Conservation (phyloP, 495 filamentous ascomycete species). For the Aspergillus olivimuriae region DNA sequence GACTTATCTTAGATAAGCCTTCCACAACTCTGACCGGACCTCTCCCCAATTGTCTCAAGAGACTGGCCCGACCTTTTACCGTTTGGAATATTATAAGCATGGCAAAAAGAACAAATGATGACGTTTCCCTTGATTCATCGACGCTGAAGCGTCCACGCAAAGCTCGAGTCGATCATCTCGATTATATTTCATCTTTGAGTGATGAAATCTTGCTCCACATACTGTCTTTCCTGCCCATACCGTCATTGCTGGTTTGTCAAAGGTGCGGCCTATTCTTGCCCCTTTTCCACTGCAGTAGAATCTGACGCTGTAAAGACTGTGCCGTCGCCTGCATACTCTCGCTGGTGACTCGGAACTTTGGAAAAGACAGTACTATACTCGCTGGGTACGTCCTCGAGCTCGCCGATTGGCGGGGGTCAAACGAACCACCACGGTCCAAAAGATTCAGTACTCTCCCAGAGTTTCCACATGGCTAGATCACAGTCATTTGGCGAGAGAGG, state of each 20-base stretch:
- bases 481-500: slow-evolving; percentile 47
- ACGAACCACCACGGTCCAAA: slow-evolving; percentile 31
- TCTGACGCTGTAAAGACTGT: slow-evolving; percentile 52
- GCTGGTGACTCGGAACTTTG: slow-evolving; percentile 82
- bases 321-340: slow-evolving; percentile 68
- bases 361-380: slow-evolving; percentile 82
- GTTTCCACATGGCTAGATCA: slow-evolving; percentile 81
- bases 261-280: slow-evolving; percentile 34
- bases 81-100: slow-evolving; percentile 36
- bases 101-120: slow-evolving; percentile 9
- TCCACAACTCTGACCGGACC: background rate
- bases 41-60: no score
- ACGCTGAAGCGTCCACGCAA: slow-evolving; percentile 30
- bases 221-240: slow-evolving; percentile 65
- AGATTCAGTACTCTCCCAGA: slow-evolving; percentile 61
- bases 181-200: slow-evolving; percentile 60
- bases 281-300: no score
- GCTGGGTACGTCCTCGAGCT: slow-evolving; percentile 81
- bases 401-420: slow-evolving; percentile 65
- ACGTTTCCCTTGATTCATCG: no score
- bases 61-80: no score
- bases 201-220: slow-evolving; percentile 86
- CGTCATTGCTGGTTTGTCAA: slow-evolving; percentile 63
- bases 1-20: no score
- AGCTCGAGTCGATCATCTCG: slow-evolving; percentile 9